Base-by-base conservation (phyloP, 805 yeast genomes). In the Zygosaccharomyces siamensis region DNA sequence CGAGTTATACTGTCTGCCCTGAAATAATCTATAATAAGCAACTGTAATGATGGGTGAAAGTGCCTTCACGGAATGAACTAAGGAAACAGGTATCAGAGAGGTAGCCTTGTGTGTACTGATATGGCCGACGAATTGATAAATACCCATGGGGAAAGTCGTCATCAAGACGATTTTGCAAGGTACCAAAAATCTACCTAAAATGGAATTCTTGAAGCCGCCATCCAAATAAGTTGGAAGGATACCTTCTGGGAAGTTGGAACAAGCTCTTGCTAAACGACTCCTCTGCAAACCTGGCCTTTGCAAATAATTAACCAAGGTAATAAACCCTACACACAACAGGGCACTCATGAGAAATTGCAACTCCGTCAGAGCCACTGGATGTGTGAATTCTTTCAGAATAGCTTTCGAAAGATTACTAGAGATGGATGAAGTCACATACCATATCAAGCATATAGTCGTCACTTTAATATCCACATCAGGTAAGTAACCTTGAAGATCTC, bases 41-140 rank as follows among this genome's bases (percentile, higher is more conserved):
- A 93, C 97, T 0, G 98, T 92, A 43, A 88, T 79, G 23, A 92
- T 73, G 2, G 99, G 99, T 28, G 95, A 84, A 33, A 92, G 72
- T 1, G 97, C 93, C 70, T 93, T 93, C 58, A 92, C 83, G 7
- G 97, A 89, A 66, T 92, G 97, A 18, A 93, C 97, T 55, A 90
- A 71, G 4, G 97, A 86, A n/a, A 93, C 97, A 0, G 97, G 97
- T 45, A 93, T 87, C 52, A 86, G 67, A 2, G 90, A 78, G 2
- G 97, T 89, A n/a, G 98, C 92, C 62, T 86, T 86, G 64, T 90
- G 97, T 6, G 95, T 80, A 11, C 95, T 80, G 53, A 90, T 81
- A 67, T 92, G 98, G 18, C 98, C 99, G 18, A 84, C 72, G 56
- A 92, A 86, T 71, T 92, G 98, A 70, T 92, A 93, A 52, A 83